These are phyloP conservation scores for Fusarium pseudoanthophilum DNA, from an alignment of 2,329 filamentous ascomycete species.

Conservation along the genomic window DNA sequence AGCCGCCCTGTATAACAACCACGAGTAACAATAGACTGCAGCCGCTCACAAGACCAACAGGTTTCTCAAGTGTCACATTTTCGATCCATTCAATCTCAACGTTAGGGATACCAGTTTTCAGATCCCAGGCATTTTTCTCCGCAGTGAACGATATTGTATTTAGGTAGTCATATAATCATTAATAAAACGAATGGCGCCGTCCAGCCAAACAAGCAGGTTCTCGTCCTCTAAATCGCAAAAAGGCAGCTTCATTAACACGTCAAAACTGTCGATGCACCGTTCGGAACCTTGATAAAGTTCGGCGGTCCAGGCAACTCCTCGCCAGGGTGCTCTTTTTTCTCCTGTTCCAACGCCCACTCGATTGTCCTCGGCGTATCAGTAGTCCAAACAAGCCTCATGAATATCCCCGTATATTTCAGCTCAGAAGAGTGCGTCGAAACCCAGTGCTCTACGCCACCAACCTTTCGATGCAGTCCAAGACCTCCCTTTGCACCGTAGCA, in stretches of 20 bases:
- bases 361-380: conserved; percentile 32
- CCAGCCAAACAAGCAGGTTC: not conserved
- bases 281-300: conserved; percentile 19
- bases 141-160: fast-evolving
- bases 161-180: not conserved
- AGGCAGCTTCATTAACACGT: not conserved
- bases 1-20: too few species aligned
- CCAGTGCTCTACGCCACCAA: conserved; percentile 39
- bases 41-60: fast-evolving
- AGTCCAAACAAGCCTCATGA: conserved; percentile 26
- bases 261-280: conserved; percentile 31
- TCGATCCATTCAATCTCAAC: not conserved
- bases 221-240: not conserved
- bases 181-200: not conserved
- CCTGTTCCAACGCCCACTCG: conserved; percentile 35
- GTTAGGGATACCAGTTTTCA: not conserved
- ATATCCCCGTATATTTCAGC: conserved; percentile 25
- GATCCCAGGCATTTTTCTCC: too few species aligned
- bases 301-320: not conserved
- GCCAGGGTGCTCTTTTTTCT: not conserved
- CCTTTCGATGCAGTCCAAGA: conserved; percentile 32
- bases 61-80: not conserved
- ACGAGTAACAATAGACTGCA: too few species aligned
- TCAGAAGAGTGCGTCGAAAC: conserved; percentile 25
- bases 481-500: conserved; percentile 28